These are phyloP conservation scores for Closterium sp. DNA, from an alignment of 139 green algal species.

Conservation along the genomic window DNA sequence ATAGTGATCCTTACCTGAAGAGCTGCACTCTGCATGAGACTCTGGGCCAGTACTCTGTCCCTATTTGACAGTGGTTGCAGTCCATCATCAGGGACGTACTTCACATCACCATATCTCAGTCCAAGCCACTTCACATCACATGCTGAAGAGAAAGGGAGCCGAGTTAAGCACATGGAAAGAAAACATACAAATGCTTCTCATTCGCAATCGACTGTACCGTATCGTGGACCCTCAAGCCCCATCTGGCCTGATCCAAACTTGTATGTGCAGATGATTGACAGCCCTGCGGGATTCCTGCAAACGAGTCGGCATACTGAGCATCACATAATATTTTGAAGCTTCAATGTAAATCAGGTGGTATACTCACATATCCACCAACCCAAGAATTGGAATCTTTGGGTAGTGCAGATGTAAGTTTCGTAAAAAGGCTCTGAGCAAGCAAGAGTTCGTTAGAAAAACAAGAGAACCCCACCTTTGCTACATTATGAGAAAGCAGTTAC, in stretches of 20 bases:
- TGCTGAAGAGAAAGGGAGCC: conserved; percentile 22
- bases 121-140: conserved; percentile 76
- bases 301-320: background rate
- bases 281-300: conserved; percentile 70
- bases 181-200: background rate
- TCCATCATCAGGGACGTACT: conserved; percentile 44
- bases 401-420: conserved; percentile 2
- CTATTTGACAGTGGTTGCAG: conserved; percentile 53
- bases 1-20: background rate
- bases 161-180: background rate
- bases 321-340: background rate
- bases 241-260: conserved; percentile 70
- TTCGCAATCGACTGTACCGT: conserved; percentile 2
- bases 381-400: conserved; percentile 57
- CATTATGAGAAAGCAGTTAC: too few species aligned
- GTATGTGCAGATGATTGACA: conserved; percentile 70
- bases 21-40: conserved; percentile 6
- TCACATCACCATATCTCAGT: conserved; percentile 60
- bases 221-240: conserved; percentile 65
- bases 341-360: background rate
- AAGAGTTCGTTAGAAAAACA: background rate
- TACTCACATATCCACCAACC: conserved; percentile 78
- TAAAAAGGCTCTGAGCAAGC: conserved; percentile 18
- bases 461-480: background rate
- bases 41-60: conserved; percentile 20